phyloP scores from a whole-genome alignment of 495 filamentous ascomycete genomes.

The Delitschia confertaspora region DNA sequence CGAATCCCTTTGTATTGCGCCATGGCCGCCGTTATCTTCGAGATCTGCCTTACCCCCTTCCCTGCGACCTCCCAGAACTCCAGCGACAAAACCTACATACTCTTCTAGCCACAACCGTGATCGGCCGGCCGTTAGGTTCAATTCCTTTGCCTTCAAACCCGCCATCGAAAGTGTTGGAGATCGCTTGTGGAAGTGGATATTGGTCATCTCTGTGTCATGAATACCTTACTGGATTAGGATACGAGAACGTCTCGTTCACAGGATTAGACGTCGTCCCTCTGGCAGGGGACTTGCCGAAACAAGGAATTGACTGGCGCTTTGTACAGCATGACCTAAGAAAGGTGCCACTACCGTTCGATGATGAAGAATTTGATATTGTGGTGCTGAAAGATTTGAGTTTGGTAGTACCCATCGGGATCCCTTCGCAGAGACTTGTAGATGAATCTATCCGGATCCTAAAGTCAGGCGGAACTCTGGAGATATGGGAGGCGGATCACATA shows the following conservation, averaged over 20 bases:
- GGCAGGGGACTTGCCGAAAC: conserved; percentile 59
- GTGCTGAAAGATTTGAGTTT: conserved; percentile 82
- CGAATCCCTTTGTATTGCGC: conserved; percentile 56
- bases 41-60: conserved; percentile 74
- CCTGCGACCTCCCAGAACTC: conserved; percentile 78
- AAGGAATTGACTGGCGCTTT: conserved; percentile 78
- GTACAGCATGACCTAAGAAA: conserved; percentile 77
- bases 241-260: conserved; percentile 51
- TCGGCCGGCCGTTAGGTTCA: conserved; percentile 69
- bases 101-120: conserved; percentile 68
- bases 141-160: conserved; percentile 54
- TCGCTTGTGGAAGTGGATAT: conserved; percentile 80
- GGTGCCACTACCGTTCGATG: conserved; percentile 66
- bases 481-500: conserved; percentile 77
- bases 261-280: conserved; percentile 77
- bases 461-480: conserved; percentile 71
- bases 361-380: conserved; percentile 79
- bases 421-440: conserved; percentile 59
- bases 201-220: conserved; percentile 84
- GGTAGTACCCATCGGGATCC: conserved; percentile 48
- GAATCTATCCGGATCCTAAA: conserved; percentile 71
- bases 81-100: conserved; percentile 82
- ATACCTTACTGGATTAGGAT: conserved; percentile 55
- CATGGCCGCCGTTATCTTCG: conserved; percentile 75
- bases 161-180: conserved; percentile 70